Percentiles rank a stretch among this genome's conserved stretches.
phyloP scores from a whole-genome alignment of 2,329 filamentous ascomycete species.

The Chlorencoelia australis region DNA sequence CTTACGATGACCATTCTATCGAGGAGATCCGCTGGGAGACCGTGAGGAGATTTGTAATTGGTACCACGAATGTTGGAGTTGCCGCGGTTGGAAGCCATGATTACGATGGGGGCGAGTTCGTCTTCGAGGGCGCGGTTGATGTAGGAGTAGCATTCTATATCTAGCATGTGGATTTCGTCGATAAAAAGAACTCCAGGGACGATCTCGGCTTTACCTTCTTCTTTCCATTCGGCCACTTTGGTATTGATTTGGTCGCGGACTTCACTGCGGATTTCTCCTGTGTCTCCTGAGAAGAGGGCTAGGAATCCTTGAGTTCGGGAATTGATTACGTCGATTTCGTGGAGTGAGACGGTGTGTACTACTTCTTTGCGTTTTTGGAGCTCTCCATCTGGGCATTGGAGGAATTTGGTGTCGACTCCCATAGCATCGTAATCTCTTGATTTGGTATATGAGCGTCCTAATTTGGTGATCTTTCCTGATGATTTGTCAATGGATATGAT shows the following conservation, averaged over 20 bases:
- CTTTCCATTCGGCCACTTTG: slow-evolving; percentile 98
- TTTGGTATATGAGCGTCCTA: slow-evolving; percentile 87
- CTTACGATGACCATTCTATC: slow-evolving; percentile 95
- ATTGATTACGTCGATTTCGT: slow-evolving; percentile 99
- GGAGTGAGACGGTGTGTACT: slow-evolving; percentile 89
- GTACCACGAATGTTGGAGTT: slow-evolving; percentile 88
- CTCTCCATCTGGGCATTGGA: slow-evolving; percentile 95
- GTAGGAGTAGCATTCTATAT: slow-evolving; percentile 98
- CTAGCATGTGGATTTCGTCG: slow-evolving; percentile 98
- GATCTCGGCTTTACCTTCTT: slow-evolving; percentile 97
- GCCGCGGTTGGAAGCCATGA: slow-evolving; percentile 97
- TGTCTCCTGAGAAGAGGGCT: slow-evolving; percentile 94
- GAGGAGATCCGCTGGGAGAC: slow-evolving; percentile 87
- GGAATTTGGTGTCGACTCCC: slow-evolving; percentile 96
- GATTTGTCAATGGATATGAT: slow-evolving; percentile 99
- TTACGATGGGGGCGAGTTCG: slow-evolving; percentile 90
- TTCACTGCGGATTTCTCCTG: slow-evolving; percentile 93
- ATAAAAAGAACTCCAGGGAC: slow-evolving; percentile 96
- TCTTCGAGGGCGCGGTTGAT: slow-evolving; percentile 95
- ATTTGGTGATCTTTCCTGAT: slow-evolving; percentile 93
- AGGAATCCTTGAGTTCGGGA: slow-evolving; percentile 97
- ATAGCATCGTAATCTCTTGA: slow-evolving; percentile 98
- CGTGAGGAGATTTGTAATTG: slow-evolving; percentile 86
- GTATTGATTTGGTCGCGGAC: slow-evolving; percentile 98
- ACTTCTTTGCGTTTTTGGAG: slow-evolving; percentile 95